Percentiles rank a stretch among this genome's conserved stretches.
These are phyloP conservation scores for Pholiota conissans DNA, from an alignment of 768 basidiomycete species.

Conservation along the genomic window DNA sequence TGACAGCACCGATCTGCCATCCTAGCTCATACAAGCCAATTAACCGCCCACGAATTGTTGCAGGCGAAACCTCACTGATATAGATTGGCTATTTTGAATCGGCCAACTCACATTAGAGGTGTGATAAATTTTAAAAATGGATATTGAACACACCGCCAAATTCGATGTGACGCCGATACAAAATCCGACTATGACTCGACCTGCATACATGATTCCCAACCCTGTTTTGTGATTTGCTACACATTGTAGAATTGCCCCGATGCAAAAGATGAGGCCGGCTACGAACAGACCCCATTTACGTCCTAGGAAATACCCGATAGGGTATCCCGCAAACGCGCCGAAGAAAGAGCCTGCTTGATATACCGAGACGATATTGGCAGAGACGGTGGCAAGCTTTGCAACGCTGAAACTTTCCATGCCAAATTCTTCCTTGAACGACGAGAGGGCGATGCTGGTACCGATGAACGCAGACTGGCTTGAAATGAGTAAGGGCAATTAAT, in stretches of 20 bases:
- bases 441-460: constrained; percentile 41
- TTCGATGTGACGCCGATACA: constrained; percentile 31
- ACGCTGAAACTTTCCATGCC: constrained; percentile 32
- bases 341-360: constrained; percentile 48
- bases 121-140: no score
- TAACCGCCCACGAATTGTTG: constrained; percentile 45
- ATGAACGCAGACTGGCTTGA: constrained; percentile 39
- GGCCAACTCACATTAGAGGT: no score
- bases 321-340: constrained; percentile 36
- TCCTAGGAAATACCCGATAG: constrained; percentile 38
- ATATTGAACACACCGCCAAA: constrained; percentile 1
- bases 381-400: constrained; percentile 21
- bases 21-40: constrained; percentile 50
- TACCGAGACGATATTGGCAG: constrained; percentile 45
- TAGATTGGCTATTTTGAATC: constrained; percentile 33
- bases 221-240: constrained; percentile 27
- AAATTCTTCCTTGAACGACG: constrained; percentile 46
- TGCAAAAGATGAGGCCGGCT: constrained; percentile 34
- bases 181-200: constrained; percentile 41
- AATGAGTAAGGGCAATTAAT: neutral
- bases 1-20: constrained; percentile 47
- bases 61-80: constrained; percentile 44
- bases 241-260: constrained; percentile 40
- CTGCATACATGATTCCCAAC: constrained; percentile 39
- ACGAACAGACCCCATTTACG: constrained; percentile 34